A percentile compares a stretch with the other conserved stretches of the same genome.
phyloP scores from a whole-genome alignment of 345 rosid genomes.

The Euphorbia peplus region DNA sequence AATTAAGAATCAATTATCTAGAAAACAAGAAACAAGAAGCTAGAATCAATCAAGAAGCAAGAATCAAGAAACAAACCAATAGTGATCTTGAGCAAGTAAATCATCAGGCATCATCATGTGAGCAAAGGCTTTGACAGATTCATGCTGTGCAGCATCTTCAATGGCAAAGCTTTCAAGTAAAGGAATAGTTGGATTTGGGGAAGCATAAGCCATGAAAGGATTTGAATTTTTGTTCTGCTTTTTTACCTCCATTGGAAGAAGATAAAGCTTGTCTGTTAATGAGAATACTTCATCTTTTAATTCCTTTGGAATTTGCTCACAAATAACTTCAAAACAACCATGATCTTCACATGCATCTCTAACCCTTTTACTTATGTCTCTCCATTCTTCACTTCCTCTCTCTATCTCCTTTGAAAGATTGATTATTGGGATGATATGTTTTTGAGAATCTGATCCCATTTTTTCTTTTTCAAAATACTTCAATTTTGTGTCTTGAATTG shows the following conservation, averaged over 20 bases:
- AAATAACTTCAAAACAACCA: not conserved
- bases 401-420: not conserved
- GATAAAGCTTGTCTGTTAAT: not conserved
- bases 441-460: not conserved
- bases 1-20: too few relatives aligned
- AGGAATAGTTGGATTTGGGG: not conserved
- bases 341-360: not conserved
- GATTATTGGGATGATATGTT: not conserved
- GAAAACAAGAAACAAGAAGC: too few relatives aligned
- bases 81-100: too few relatives aligned
- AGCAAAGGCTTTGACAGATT: not conserved
- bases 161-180: not conserved
- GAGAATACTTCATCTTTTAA: not conserved
- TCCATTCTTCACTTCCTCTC: not conserved
- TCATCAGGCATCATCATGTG: too few relatives aligned
- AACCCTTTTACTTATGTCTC: not conserved
- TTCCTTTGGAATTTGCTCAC: not conserved
- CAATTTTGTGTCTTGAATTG: too few relatives aligned
- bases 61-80: too few relatives aligned
- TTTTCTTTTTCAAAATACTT: too few relatives aligned
- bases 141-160: not conserved
- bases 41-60: too few relatives aligned
- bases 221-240: not conserved
- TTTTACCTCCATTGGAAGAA: not conserved
- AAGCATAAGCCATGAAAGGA: not conserved